Evolutionary conservation across 768 basidiomycete genomes (phyloP).

Genomic region (Hypsizygus marmoreus): DNA sequence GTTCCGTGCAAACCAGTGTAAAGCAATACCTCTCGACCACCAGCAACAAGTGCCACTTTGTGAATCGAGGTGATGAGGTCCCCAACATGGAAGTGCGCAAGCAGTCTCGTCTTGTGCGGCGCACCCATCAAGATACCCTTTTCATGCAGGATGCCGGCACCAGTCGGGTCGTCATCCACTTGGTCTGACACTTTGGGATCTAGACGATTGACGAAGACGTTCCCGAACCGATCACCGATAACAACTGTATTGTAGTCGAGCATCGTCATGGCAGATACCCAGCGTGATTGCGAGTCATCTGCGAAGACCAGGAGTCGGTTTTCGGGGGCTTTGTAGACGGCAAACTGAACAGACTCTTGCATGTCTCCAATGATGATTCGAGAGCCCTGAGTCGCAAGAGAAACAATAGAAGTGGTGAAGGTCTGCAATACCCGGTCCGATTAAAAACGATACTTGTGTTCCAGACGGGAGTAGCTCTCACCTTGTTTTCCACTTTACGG

Average conservation of each 20-base stretch:
- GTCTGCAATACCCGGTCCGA: constrained; percentile 62
- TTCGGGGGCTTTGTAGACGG: constrained; percentile 92
- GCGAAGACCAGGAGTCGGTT: constrained; percentile 94
- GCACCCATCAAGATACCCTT: constrained; percentile 94
- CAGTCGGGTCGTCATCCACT: constrained; percentile 97
- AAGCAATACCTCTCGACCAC: constrained; percentile 94
- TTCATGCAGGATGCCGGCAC: constrained; percentile 94
- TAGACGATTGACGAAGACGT: constrained; percentile 91
- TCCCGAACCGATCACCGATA: constrained; percentile 94
- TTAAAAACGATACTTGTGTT: not conserved
- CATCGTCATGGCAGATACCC: constrained; percentile 89
- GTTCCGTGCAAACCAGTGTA: constrained; percentile 96
- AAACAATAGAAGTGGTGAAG: constrained; percentile 86
- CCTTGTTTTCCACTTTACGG: constrained; percentile 97
- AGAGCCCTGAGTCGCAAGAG: constrained; percentile 90
- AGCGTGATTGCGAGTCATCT: constrained; percentile 90
- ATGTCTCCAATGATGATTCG: constrained; percentile 95
- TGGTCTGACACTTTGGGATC: constrained; percentile 83
- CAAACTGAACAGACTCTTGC: constrained; percentile 92
- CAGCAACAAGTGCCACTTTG: constrained; percentile 90
- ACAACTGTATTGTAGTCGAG: constrained; percentile 96
- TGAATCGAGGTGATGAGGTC: constrained; percentile 91
- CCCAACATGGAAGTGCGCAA: constrained; percentile 90
- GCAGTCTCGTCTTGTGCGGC: constrained; percentile 89
- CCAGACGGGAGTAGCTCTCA: constrained; percentile 29